Evolutionary conservation across 345 rosid genomes (phyloP), one percentile per base, ranked within the genome.

Genomic region (Aethionema arabicum): DNA sequence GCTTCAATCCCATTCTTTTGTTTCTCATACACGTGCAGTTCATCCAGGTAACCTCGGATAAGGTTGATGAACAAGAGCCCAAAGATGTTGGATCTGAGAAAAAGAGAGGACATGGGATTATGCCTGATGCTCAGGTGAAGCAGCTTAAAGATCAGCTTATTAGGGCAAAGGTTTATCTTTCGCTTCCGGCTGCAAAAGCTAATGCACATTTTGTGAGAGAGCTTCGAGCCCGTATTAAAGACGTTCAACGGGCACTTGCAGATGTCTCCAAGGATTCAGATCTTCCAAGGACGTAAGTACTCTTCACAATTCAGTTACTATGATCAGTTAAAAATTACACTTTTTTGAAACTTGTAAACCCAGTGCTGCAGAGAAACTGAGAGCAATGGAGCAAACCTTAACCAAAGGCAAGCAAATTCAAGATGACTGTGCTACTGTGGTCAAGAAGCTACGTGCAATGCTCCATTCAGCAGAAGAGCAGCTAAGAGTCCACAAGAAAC

Each of bases 391-490:
- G 57, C 92, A 83, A 73, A 66, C 95, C 3, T 76, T 93, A 74
- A 78, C 79, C 61, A 93, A 84, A 80, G 95, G 90, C 54, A 84
- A 76, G 85, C 88, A 82, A 79, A 76, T 93, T 52, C 95, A 84
- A 76, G 90, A 90, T 80, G 96, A 93, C 63, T 87, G 99, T 73
- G 76, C 96, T 72, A 64, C 83, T 42, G 72, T 82, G 69, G 95
- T 90, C 9, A 88, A 85, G 78, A 93, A 93, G 76, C 92, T 93
- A 38, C 85, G 95, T 45, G 99, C 99, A 35, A 90, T 93, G 96
- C 96, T 93, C 70, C 99, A 90, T 64, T 85, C 92, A 30, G 79
- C 89, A 29, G 99, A 93, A 65, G 99, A 93, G 80, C 99, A 93
- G 79, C 85, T 93, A 11, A 90, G 88, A 31, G 95, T 82, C 70